Conservation (phyloP, 805 yeast genomes). For the Ogataea naganishii region DNA sequence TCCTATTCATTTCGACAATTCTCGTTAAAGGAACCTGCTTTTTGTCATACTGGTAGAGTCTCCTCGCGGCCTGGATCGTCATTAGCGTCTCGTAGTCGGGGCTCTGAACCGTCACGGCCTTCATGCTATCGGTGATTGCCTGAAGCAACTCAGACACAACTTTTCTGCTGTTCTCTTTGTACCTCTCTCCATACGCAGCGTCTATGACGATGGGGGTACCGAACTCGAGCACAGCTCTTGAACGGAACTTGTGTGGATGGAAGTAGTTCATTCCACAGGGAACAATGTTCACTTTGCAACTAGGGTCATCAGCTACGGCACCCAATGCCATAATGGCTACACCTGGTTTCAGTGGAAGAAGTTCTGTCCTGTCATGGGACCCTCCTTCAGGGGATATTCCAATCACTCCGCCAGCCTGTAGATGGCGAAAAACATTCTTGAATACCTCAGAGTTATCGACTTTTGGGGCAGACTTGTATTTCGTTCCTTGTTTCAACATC, state of each 20-base stretch:
- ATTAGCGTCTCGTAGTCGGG: conserved; percentile 84
- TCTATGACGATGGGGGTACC: conserved; percentile 77
- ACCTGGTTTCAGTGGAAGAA: conserved; percentile 92
- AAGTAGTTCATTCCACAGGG: conserved; percentile 98
- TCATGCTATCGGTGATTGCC: conserved; percentile 56
- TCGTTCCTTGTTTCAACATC: conserved; percentile 40
- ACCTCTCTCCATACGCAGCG: conserved; percentile 48
- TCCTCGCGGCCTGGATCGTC: conserved; percentile 87
- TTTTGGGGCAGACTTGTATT: conserved; percentile 64
- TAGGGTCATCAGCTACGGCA: conserved; percentile 67
- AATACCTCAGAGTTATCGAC: conserved; percentile 79
- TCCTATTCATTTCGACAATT: conserved; percentile 83
- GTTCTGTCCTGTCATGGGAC: conserved; percentile 90
- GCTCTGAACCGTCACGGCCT: conserved; percentile 77
- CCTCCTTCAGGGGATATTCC: conserved; percentile 99
- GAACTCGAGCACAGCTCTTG: conserved; percentile 91
- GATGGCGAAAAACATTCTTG: conserved; percentile 69
- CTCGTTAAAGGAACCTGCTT: conserved; percentile 70
- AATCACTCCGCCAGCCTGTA: conserved; percentile 62
- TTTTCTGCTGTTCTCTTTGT: conserved; percentile 55
- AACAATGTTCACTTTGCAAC: conserved; percentile 70
- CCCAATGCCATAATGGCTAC: conserved; percentile 98
- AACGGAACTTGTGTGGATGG: conserved; percentile 91
- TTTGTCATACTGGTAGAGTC: conserved; percentile 71
- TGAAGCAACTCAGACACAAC: conserved; percentile 65